These are phyloP conservation scores for Sclerotinia borealis DNA, from an alignment of 2,329 filamentous ascomycete species.

Conservation along the genomic window DNA sequence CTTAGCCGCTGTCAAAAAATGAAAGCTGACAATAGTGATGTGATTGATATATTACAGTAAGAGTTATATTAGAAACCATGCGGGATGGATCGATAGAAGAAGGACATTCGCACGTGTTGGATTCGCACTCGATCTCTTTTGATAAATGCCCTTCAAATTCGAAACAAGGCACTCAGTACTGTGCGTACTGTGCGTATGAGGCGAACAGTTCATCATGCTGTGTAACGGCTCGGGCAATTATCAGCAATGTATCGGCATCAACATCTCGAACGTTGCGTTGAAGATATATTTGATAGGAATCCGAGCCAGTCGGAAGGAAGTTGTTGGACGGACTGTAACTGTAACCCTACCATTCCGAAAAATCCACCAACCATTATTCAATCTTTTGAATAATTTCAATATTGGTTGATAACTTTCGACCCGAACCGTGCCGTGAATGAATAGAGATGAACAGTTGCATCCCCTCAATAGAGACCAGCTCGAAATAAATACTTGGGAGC, in stretches of 20 bases:
- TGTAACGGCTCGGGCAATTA: slow-evolving; percentile 8
- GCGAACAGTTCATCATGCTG: not conserved
- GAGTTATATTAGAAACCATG: not conserved
- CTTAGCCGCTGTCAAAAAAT: slow-evolving; percentile 2
- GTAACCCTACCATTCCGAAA: not conserved
- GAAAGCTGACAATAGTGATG: not conserved
- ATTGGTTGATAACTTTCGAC: not conserved
- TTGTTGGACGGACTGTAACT: not conserved
- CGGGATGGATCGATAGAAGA: not conserved
- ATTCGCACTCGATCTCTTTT: not conserved
- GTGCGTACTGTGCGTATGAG: no score
- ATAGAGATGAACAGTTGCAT: not conserved
- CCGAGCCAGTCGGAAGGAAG: slow-evolving; percentile 6
- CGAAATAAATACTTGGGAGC: slow-evolving; percentile 2
- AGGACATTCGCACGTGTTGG: slow-evolving; percentile 7
- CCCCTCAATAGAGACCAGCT: not conserved
- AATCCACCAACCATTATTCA: not conserved
- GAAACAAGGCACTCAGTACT: not conserved
- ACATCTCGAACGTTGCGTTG: not conserved
- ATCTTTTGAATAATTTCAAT: no score
- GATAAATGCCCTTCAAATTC: not conserved
- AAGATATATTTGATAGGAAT: slow-evolving; percentile 5
- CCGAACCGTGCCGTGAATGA: not conserved
- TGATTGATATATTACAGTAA: not conserved
- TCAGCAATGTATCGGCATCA: slow-evolving; percentile 6